Percentiles rank a stretch among this genome's conserved stretches.
These are phyloP conservation scores for Monosporascus sp. DNA, from an alignment of 2,329 filamentous ascomycete genomes.

Conservation along the genomic window DNA sequence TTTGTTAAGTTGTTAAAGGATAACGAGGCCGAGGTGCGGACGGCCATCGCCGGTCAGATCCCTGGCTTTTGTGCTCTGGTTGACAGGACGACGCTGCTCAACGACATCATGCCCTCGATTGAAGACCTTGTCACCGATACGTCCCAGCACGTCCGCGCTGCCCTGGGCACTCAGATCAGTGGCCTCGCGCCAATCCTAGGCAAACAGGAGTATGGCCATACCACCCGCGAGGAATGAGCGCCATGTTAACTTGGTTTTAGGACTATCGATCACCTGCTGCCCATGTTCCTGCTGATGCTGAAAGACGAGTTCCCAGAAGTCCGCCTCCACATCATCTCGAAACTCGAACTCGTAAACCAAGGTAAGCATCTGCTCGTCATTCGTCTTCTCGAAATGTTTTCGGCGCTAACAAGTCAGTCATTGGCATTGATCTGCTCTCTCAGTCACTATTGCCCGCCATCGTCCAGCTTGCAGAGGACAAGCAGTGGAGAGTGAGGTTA, in stretches of 20 bases:
- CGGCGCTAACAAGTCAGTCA: conserved; percentile 53
- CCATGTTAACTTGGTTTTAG: conserved; percentile 38
- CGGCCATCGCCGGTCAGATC: conserved; percentile 94
- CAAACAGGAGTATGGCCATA: conserved; percentile 76
- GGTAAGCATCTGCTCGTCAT: conserved; percentile 43
- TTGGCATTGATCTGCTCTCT: conserved; percentile 93
- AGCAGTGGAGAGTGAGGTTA: conserved; percentile 96
- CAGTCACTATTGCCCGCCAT: conserved; percentile 96
- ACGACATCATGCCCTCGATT: conserved; percentile 93
- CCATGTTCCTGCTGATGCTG: conserved; percentile 99
- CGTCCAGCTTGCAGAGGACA: conserved; percentile 95
- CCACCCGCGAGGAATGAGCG: not conserved
- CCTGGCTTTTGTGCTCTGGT: conserved; percentile 92
- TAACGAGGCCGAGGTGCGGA: conserved; percentile 94
- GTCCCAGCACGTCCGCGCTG: conserved; percentile 93
- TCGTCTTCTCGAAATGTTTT: not conserved
- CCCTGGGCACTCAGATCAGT: conserved; percentile 93
- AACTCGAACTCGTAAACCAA: conserved; percentile 96
- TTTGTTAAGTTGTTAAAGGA: conserved; percentile 98
- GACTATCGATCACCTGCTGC: conserved; percentile 91
- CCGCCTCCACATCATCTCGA: conserved; percentile 98
- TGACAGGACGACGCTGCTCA: conserved; percentile 79
- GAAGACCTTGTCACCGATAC: conserved; percentile 94
- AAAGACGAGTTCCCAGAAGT: conserved; percentile 99
- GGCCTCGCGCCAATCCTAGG: conserved; percentile 93